Percentiles rank a stretch among this genome's conserved stretches.
These are phyloP conservation scores for Botryotinia globosa DNA, from an alignment of 2,329 filamentous ascomycete species.

Conservation along the genomic window DNA sequence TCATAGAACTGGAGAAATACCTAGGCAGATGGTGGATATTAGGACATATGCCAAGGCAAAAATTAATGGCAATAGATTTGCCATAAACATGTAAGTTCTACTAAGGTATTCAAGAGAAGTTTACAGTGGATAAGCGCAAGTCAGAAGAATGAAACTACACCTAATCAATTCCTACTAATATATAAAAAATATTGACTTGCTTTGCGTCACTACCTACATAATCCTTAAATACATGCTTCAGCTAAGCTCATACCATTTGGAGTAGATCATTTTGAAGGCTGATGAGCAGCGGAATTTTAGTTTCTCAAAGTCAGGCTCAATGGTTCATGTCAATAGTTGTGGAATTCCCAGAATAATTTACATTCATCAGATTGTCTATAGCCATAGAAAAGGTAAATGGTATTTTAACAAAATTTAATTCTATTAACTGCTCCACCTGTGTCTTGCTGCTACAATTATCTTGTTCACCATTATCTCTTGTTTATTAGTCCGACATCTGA, in stretches of 20 bases:
- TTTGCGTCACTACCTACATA: background rate
- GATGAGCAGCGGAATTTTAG: background rate
- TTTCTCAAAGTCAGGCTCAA: background rate
- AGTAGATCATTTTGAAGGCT: background rate
- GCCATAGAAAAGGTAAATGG: background rate
- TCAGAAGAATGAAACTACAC: too few species aligned
- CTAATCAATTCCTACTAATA: background rate
- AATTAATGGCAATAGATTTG: background rate
- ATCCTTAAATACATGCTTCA: background rate
- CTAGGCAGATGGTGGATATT: background rate
- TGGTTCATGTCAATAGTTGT: background rate
- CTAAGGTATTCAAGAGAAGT: background rate
- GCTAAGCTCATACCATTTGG: background rate
- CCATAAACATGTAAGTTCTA: background rate
- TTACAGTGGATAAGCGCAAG: background rate
- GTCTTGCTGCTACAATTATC: background rate
- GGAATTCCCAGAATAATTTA: background rate
- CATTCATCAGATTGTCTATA: background rate
- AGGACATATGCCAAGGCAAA: fast-evolving
- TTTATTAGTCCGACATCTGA: background rate
- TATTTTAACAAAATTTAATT: background rate
- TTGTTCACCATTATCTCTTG: background rate
- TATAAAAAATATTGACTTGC: background rate
- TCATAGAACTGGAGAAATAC: background rate
- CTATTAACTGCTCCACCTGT: background rate